phyloP scores from a whole-genome alignment of 2,329 filamentous ascomycete species.

The Scedosporium dehoogii region DNA sequence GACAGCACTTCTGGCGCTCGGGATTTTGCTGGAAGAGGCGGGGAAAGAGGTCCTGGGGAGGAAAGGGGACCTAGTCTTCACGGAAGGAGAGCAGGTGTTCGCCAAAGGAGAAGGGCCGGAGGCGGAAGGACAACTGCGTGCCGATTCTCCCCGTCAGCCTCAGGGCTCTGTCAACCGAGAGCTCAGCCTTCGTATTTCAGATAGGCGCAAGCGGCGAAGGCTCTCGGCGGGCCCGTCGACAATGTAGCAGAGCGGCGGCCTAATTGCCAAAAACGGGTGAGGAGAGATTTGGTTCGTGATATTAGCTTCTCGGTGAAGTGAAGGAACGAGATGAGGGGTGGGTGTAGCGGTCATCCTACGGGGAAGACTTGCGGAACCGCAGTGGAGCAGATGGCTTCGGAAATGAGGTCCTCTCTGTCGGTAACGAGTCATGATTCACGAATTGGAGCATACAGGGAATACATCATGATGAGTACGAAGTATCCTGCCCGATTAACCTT shows the following conservation, averaged over 20 bases:
- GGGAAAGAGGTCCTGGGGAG: conserved; percentile 49
- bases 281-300: too few species aligned
- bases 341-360: too few species aligned
- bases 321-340: too few species aligned
- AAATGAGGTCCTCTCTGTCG: background rate
- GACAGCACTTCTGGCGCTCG: conserved; percentile 65
- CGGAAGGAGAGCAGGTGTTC: conserved; percentile 39
- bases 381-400: background rate
- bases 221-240: background rate
- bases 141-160: background rate
- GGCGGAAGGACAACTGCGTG: background rate
- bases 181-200: background rate
- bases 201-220: background rate
- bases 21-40: conserved; percentile 65
- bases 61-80: conserved; percentile 61
- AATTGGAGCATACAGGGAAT: background rate
- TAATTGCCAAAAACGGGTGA: too few species aligned
- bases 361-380: too few species aligned
- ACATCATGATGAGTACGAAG: background rate
- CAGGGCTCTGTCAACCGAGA: background rate
- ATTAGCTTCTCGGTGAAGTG: too few species aligned
- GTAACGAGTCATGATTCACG: conserved; percentile 1
- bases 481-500: background rate
- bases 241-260: background rate
- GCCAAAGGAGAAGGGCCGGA: background rate